Evolutionary conservation across 1,284 basidiomycete species (phyloP).

Genomic region (Heimioporus retisporus): DNA sequence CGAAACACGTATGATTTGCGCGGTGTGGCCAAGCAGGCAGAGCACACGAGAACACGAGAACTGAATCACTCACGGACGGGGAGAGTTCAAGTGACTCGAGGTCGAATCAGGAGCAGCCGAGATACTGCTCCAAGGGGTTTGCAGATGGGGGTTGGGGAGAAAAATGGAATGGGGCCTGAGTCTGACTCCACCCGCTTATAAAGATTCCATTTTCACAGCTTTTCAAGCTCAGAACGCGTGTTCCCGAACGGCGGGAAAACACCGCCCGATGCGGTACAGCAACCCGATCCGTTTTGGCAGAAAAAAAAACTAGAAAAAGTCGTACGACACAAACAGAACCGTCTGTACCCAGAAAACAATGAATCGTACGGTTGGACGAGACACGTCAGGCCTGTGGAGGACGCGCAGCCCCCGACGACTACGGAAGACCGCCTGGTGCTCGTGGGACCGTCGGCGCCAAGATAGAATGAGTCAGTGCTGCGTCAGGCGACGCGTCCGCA

Average conservation of each 20-base stretch:
- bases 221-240: conserved; percentile 57
- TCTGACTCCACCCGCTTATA: conserved; percentile 55
- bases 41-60: conserved; percentile 46
- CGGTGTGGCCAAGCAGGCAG: conserved; percentile 29
- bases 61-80: conserved; percentile 39
- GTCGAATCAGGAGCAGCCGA: conserved; percentile 30
- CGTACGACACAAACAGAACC: background rate
- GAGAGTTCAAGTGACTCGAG: conserved; percentile 36
- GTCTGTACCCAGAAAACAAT: background rate
- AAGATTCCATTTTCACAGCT: conserved; percentile 46
- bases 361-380: background rate
- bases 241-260: conserved; percentile 32
- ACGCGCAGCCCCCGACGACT: conserved; percentile 21
- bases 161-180: conserved; percentile 10
- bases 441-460: conserved; percentile 8
- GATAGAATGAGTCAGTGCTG: conserved; percentile 15
- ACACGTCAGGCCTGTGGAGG: background rate
- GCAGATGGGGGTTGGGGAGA: conserved; percentile 33
- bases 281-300: background rate
- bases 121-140: conserved; percentile 35
- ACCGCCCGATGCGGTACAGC: conserved; percentile 13
- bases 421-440: conserved; percentile 27
- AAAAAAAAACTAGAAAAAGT: background rate
- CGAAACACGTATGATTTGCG: conserved; percentile 25
- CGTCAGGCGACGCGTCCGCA: conserved; percentile 9